These are phyloP conservation scores for Avicennia marina DNA, from an alignment of 257 asterid species.

Conservation along the genomic window DNA sequence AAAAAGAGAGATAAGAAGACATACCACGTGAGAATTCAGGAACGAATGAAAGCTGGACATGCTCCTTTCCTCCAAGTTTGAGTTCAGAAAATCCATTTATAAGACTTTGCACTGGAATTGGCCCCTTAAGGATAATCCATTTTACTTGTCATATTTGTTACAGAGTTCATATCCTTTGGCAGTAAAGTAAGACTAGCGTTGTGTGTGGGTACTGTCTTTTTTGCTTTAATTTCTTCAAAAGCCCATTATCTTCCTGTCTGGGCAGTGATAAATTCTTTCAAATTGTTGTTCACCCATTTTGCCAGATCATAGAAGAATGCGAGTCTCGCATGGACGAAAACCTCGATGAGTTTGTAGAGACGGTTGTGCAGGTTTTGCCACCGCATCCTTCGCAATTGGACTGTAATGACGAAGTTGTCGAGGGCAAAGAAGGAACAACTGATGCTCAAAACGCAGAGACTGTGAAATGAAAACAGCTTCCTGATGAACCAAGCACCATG, in stretches of 20 bases:
- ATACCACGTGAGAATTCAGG: too few species aligned
- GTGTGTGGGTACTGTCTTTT: too few species aligned
- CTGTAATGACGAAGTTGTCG: conserved; percentile 17
- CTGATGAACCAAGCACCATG: background rate
- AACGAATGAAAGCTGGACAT: too few species aligned
- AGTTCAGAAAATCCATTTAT: too few species aligned
- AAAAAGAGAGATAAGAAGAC: too few species aligned
- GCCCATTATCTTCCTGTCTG: background rate
- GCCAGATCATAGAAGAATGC: conserved; percentile 56
- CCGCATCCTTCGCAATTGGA: conserved; percentile 38
- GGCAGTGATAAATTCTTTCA: conserved; percentile 3
- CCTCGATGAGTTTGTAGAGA: conserved; percentile 34
- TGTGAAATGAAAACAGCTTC: background rate
- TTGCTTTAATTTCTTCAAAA: background rate
- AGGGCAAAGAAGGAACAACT: conserved; percentile 14
- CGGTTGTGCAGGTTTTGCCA: conserved; percentile 39
- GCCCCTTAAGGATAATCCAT: too few species aligned
- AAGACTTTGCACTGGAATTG: too few species aligned
- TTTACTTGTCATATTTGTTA: too few species aligned
- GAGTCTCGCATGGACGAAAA: conserved; percentile 44
- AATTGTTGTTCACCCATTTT: background rate
- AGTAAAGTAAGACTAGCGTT: background rate
- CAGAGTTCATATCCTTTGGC: too few species aligned
- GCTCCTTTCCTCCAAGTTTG: too few species aligned
- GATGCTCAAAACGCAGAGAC: conserved; percentile 20